phyloP scores from a whole-genome alignment of 352 stramenopile species.

The Globisporangium acanthophoron region DNA sequence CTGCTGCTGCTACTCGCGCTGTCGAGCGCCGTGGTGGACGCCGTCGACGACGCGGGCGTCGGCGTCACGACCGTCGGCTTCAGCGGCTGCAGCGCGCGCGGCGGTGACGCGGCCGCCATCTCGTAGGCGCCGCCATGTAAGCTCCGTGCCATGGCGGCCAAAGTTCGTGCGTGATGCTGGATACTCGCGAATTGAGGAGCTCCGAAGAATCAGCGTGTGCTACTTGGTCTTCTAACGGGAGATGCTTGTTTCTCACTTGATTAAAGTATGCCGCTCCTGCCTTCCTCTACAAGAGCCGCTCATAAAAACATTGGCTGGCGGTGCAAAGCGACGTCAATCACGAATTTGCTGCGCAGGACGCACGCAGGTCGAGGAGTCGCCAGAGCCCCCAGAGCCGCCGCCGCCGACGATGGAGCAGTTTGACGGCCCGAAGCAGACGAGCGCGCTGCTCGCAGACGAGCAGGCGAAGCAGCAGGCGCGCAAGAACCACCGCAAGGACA shows the following conservation, averaged over 20 bases:
- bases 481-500: conserved; percentile 94
- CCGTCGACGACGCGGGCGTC: conserved; percentile 7
- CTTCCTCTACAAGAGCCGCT: too few species aligned
- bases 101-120: too few species aligned
- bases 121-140: too few species aligned
- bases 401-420: conserved; percentile 56
- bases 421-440: conserved; percentile 40
- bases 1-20: conserved; percentile 6
- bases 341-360: too few species aligned
- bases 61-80: conserved; percentile 5
- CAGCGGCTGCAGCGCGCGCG: conserved; percentile 1
- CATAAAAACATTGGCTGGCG: too few species aligned
- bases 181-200: too few species aligned
- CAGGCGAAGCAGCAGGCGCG: conserved; percentile 23
- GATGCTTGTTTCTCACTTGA: too few species aligned
- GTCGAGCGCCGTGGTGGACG: conserved; percentile 5
- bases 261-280: too few species aligned
- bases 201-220: too few species aligned
- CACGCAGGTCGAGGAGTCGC: background rate
- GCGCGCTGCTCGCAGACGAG: conserved; percentile 37
- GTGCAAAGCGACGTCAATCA: background rate
- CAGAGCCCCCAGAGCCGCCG: too few species aligned
- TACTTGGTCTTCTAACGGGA: too few species aligned
- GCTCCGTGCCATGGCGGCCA: background rate
- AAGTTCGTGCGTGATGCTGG: too few species aligned